A percentile compares a stretch with the other conserved stretches of the same genome.
These are phyloP conservation scores for Boletus pseudopeckii DNA, from an alignment of 768 basidiomycete genomes.

Conservation along the genomic window DNA sequence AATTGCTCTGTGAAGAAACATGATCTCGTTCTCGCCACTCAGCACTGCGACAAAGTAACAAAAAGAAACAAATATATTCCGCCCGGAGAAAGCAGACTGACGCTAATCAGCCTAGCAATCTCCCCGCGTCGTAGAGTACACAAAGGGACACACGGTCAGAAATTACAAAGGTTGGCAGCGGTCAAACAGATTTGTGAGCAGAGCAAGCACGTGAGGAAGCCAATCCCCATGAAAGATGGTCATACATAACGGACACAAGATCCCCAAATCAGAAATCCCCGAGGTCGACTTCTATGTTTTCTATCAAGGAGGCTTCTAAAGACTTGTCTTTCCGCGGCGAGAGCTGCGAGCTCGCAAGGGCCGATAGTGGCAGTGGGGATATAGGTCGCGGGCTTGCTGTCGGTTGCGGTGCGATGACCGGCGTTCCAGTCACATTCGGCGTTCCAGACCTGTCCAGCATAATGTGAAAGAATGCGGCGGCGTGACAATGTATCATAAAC, in stretches of 20 bases:
- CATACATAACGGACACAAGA: slow-evolving; percentile 2
- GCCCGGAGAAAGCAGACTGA: neutral
- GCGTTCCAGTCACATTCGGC: slow-evolving; percentile 49
- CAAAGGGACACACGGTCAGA: neutral
- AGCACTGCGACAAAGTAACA: neutral
- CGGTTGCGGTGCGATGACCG: slow-evolving; percentile 33
- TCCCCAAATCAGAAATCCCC: slow-evolving; percentile 59
- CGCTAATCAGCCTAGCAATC: slow-evolving; percentile 3
- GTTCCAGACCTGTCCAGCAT: slow-evolving; percentile 34
- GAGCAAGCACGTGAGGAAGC: neutral
- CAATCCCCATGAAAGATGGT: neutral
- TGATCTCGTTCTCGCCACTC: neutral
- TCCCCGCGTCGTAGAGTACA: slow-evolving; percentile 5
- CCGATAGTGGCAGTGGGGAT: slow-evolving; percentile 34
- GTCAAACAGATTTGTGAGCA: neutral
- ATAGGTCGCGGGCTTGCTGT: slow-evolving; percentile 30
- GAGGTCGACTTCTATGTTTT: slow-evolving; percentile 70
- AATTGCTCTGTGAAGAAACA: neutral
- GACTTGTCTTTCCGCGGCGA: slow-evolving; percentile 36
- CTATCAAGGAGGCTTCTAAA: slow-evolving; percentile 57
- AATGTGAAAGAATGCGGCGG: slow-evolving; percentile 6
- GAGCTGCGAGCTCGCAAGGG: slow-evolving; percentile 23
- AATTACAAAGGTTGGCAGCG: slow-evolving; percentile 1
- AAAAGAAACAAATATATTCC: slow-evolving; percentile 5
- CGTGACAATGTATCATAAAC: slow-evolving; percentile 21